Evolutionary conservation across 306 rosid species (phyloP).

Genomic region (Canavalia gladiata): DNA sequence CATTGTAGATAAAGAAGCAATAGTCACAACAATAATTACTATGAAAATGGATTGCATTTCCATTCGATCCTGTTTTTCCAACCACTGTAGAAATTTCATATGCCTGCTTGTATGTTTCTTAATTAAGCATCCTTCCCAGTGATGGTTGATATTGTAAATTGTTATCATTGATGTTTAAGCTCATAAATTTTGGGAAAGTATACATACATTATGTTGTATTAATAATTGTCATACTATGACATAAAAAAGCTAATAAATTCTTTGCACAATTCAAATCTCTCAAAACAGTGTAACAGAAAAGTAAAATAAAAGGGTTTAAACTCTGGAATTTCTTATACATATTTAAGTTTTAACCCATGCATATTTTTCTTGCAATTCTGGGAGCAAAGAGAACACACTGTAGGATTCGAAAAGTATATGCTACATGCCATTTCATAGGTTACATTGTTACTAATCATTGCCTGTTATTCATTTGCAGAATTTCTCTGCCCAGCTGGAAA

Average conservation of each 20-base stretch:
- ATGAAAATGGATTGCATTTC: not conserved
- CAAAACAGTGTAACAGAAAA: not conserved
- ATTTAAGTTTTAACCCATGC: not conserved
- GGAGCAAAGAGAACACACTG: not conserved
- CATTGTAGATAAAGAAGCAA: not conserved
- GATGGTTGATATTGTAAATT: not conserved
- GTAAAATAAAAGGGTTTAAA: constrained; percentile 7
- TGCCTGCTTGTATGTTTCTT: not conserved
- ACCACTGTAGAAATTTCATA: not conserved
- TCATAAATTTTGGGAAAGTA: not conserved
- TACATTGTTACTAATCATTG: constrained; percentile 28
- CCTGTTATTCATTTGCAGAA: constrained; percentile 60
- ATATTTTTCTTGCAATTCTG: not conserved
- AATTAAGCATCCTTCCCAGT: not conserved
- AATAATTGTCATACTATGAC: not conserved
- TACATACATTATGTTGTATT: not conserved
- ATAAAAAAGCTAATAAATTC: not conserved
- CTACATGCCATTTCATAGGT: constrained; percentile 14
- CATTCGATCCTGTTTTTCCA: not conserved
- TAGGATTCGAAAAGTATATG: not conserved
- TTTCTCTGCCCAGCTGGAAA: constrained; percentile 83
- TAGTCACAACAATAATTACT: not conserved
- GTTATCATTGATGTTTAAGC: not conserved
- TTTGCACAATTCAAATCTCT: not conserved
- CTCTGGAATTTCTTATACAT: not conserved